Percentiles rank a stretch among this genome's conserved stretches.
Conservation (phyloP, 2,329 filamentous ascomycete species). For the Orbilia brochopaga region DNA sequence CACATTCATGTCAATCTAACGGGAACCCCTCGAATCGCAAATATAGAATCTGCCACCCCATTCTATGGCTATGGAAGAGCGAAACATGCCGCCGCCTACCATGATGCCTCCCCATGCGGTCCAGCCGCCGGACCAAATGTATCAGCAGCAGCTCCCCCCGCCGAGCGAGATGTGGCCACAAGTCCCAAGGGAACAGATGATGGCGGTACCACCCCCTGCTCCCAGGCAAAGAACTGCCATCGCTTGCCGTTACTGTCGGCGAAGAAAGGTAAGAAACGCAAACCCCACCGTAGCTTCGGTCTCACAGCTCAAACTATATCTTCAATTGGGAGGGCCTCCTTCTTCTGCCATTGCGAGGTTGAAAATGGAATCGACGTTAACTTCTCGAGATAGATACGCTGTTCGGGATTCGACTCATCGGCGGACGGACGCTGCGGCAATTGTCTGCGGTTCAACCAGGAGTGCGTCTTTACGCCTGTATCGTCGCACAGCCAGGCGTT, state of each 20-base stretch:
- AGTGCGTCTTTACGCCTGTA: conserved; percentile 78
- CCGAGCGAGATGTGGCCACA: conserved; percentile 50
- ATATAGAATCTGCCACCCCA: conserved; percentile 24
- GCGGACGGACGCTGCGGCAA: conserved; percentile 75
- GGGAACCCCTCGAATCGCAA: background rate
- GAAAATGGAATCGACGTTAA: conserved; percentile 15
- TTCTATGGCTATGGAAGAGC: conserved; percentile 28
- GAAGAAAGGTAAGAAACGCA: conserved; percentile 63
- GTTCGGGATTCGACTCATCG: conserved; percentile 75
- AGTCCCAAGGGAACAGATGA: conserved; percentile 41
- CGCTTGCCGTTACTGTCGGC: conserved; percentile 67
- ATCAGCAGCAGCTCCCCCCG: conserved; percentile 37
- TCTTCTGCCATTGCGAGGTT: too few relatives aligned
- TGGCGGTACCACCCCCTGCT: conserved; percentile 56
- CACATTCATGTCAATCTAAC: background rate
- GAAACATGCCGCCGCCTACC: conserved; percentile 41
- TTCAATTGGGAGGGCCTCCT: too few relatives aligned
- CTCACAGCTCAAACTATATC: too few relatives aligned
- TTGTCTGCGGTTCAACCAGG: conserved; percentile 75
- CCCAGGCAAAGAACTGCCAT: conserved; percentile 68
- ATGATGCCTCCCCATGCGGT: conserved; percentile 45
- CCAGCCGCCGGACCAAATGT: conserved; percentile 41
- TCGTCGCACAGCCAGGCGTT: conserved; percentile 76
- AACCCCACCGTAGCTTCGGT: background rate
- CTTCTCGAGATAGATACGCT: conserved; percentile 68